Conservation (phyloP, 2,329 filamentous ascomycete genomes). For the Diaporthe batatas region DNA sequence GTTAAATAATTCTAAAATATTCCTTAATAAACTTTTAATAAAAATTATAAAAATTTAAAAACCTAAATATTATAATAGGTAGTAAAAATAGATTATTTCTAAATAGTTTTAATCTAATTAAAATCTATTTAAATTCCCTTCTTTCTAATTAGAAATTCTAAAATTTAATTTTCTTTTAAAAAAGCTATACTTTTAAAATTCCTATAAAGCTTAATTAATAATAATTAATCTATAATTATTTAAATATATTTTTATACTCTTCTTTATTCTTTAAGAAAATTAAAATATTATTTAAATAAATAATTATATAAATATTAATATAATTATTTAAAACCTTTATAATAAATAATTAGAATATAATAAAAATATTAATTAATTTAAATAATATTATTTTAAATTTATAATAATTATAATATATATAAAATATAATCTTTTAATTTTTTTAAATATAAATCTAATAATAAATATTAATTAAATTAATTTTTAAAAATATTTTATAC, state of each 20-base stretch:
- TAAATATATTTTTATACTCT: background rate
- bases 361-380: background rate
- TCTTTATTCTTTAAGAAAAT: background rate
- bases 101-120: background rate
- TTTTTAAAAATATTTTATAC: background rate
- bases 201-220: background rate
- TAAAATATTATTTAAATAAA: conserved; percentile 2
- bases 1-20: background rate
- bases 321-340: background rate
- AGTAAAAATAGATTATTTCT: background rate
- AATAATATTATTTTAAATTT: background rate
- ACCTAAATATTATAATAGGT: background rate
- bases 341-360: background rate
- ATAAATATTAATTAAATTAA: background rate
- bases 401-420: background rate
- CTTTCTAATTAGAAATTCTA: background rate
- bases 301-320: conserved; percentile 6
- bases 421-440: background rate
- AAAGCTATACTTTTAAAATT: background rate
- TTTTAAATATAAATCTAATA: background rate
- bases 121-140: background rate
- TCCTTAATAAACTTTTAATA: background rate
- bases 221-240: background rate
- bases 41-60: background rate
- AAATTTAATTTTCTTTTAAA: background rate